Evolutionary conservation across 768 basidiomycete species (phyloP).

Genomic region (Rhizopogon sp.): DNA sequence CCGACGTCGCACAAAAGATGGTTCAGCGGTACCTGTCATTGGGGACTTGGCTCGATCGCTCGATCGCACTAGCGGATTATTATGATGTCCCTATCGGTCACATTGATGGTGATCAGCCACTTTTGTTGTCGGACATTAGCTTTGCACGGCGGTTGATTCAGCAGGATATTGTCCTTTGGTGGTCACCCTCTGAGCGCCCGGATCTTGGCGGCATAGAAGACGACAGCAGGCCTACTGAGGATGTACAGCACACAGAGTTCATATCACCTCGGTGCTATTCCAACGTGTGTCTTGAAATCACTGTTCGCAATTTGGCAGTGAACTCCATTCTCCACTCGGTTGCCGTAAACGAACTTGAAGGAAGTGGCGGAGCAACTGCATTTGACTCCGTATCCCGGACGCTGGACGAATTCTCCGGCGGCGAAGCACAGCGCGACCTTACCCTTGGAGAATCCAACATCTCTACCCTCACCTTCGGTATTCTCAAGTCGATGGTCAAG

Average conservation of each 20-base stretch:
- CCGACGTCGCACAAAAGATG: constrained; percentile 78
- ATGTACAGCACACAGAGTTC: constrained; percentile 82
- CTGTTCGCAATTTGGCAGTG: constrained; percentile 88
- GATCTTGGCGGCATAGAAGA: constrained; percentile 93
- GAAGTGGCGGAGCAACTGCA: constrained; percentile 87
- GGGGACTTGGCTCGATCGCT: constrained; percentile 75
- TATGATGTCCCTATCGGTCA: constrained; percentile 94
- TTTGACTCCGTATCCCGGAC: constrained; percentile 93
- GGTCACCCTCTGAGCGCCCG: constrained; percentile 85
- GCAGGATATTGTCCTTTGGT: constrained; percentile 94
- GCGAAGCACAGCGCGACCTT: constrained; percentile 54
- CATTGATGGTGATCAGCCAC: constrained; percentile 83
- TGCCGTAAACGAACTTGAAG: constrained; percentile 95
- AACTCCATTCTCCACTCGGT: constrained; percentile 92
- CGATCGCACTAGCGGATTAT: constrained; percentile 78
- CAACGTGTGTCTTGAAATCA: constrained; percentile 89
- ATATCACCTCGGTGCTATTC: constrained; percentile 80
- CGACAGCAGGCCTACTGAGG: constrained; percentile 72
- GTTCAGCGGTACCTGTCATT: constrained; percentile 74
- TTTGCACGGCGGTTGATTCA: constrained; percentile 84
- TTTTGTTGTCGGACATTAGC: constrained; percentile 84
- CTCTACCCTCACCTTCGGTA: constrained; percentile 79
- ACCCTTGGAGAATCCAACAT: constrained; percentile 87
- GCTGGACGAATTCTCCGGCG: constrained; percentile 80
- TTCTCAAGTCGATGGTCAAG: constrained; percentile 85